These are phyloP conservation scores for Colletotrichum phormii DNA, from an alignment of 2,329 filamentous ascomycete genomes.

Conservation along the genomic window DNA sequence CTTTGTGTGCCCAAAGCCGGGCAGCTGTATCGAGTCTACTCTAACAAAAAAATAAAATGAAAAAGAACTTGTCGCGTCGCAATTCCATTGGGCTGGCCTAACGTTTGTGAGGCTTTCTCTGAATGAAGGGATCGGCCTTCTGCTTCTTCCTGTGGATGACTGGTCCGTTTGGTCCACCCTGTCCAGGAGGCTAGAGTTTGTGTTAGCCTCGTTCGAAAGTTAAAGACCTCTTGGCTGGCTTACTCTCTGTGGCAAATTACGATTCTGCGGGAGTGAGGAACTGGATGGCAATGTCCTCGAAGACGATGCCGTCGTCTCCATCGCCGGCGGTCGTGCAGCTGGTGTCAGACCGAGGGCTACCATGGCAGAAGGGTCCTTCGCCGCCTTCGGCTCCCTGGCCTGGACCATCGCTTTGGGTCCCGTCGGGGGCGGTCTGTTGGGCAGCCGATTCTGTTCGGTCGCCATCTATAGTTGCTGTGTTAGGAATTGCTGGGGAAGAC, in stretches of 20 bases:
- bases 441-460: constrained; percentile 31
- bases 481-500: not conserved
- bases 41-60: constrained; percentile 12
- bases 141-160: constrained; percentile 50
- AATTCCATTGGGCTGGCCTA: constrained; percentile 9
- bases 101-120: constrained; percentile 46
- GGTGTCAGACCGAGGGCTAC: constrained; percentile 61
- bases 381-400: constrained; percentile 34
- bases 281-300: constrained; percentile 31
- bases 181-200: constrained; percentile 17
- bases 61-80: constrained; percentile 25
- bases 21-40: constrained; percentile 26
- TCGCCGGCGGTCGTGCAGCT: constrained; percentile 54
- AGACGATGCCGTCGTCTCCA: constrained; percentile 21
- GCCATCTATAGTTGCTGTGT: constrained; percentile 29
- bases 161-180: constrained; percentile 30
- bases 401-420: constrained; percentile 32
- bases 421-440: constrained; percentile 35
- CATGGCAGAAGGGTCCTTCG: constrained; percentile 63
- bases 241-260: constrained; percentile 26
- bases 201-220: constrained; percentile 4
- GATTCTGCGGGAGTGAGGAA: constrained; percentile 8
- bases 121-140: constrained; percentile 59
- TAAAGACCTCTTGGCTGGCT: not conserved
- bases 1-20: constrained; percentile 4